Evolutionary conservation across 352 stramenopile species (phyloP).

Genomic region (Plasmopara halstedii): DNA sequence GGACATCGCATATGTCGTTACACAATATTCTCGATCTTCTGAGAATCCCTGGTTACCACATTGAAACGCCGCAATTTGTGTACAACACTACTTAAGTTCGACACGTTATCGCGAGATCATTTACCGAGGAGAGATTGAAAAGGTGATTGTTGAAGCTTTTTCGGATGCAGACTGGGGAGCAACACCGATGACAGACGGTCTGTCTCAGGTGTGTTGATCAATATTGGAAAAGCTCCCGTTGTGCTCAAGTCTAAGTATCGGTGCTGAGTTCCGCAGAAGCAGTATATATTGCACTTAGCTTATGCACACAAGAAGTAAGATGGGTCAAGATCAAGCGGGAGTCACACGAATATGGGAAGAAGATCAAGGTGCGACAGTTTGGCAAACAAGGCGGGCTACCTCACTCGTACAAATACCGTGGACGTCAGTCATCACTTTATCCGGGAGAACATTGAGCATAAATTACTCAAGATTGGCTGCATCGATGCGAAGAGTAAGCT

Average conservation of each 20-base stretch:
- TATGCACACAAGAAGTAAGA: not conserved
- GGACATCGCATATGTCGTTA: not conserved
- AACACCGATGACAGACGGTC: slow-evolving; percentile 1
- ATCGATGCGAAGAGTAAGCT: not conserved
- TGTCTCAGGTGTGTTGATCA: slow-evolving; percentile 5
- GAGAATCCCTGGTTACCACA: not conserved
- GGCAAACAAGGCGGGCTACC: not conserved
- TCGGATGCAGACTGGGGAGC: slow-evolving; percentile 7
- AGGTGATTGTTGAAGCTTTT: slow-evolving; percentile 1
- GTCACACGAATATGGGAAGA: not conserved
- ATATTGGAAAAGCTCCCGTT: slow-evolving; percentile 3
- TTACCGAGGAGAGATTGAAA: not conserved
- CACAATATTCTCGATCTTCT: not conserved
- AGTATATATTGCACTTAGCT: not conserved
- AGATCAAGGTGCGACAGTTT: not conserved
- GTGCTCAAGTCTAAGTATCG: slow-evolving; percentile 7
- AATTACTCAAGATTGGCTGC: not conserved
- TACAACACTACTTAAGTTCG: not conserved
- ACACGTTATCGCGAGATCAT: not conserved
- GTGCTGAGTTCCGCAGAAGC: not conserved
- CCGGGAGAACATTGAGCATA: not conserved
- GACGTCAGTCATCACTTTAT: not conserved
- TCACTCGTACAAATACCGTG: not conserved
- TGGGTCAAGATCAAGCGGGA: slow-evolving; percentile 1
- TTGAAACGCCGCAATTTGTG: not conserved